Base-by-base conservation (phyloP, 1,284 basidiomycete genomes). In the Stygiomarasmius scandens region DNA sequence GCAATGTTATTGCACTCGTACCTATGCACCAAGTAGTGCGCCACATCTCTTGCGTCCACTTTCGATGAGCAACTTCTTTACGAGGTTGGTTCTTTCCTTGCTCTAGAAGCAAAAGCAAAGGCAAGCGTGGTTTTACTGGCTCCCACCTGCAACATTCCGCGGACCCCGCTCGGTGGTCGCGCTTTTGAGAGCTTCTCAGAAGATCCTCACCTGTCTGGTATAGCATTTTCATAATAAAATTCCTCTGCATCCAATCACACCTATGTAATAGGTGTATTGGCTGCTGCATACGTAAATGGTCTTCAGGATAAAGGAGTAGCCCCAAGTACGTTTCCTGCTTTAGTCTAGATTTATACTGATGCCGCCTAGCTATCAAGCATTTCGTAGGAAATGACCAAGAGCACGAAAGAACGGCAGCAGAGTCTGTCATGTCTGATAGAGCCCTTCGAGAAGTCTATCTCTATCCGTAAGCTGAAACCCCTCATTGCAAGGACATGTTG, bases 131-230 rank as follows among this genome's bases (percentile, higher is more conserved):
- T 87, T 25, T 70, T 87, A 5, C 77, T 89, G 41, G 87, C 85
- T 10, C 87, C 86, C 2, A 89, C 87, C 1, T 87, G 85, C 71
- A 90, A 89, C 67, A 87, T 89, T 29, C 86, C 87, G 64, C 79
- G 87, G 16, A 76, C 76, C 9, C 85, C 85, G 29, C 74, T 86
- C 0, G 85, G 84, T 9, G 84, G 85, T 1, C 75, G 87, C 23
- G 79, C 84, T 6, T 90, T 90, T 64, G 88, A 90, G 68, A 85
- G 82, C 3, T 90, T 87, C 71, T 85, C 84, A 0, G 87, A 91
- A 64, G 85, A 87, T 64, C 85, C 83, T 45, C 74, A 82, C 65
- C 72, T 88, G 41, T 89, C 83, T 27, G 86, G 84, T 82, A 67
- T 46, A 61, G 61, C 14, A 24, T 23, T 3, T 44, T 41, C 19